Evolutionary conservation across 805 yeast genomes (phyloP).

Genomic region (Zygosaccharomyces kombuchaensis): DNA sequence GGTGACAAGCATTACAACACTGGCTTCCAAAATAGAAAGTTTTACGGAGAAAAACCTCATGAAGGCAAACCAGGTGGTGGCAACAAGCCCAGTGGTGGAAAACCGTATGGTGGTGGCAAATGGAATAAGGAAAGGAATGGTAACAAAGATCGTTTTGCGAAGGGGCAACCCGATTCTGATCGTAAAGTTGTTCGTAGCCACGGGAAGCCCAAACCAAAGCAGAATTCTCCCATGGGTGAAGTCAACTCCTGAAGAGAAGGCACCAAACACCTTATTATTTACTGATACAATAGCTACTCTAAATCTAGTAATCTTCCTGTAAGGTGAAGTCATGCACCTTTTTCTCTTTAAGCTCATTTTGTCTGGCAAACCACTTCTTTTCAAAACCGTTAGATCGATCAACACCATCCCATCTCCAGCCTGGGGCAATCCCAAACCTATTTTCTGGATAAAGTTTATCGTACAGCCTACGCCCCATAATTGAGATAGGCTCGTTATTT

Average conservation of each 20-base stretch:
- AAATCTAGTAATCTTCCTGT: constrained; percentile 37
- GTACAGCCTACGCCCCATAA: constrained; percentile 53
- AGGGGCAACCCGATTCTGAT: background rate
- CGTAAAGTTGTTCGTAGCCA: background rate
- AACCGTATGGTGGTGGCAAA: background rate
- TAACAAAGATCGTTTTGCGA: background rate
- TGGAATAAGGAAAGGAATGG: constrained; percentile 1
- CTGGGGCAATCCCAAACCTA: constrained; percentile 73
- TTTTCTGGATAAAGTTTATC: constrained; percentile 50
- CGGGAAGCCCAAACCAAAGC: constrained; percentile 1
- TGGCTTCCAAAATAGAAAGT: background rate
- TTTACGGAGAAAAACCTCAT: background rate
- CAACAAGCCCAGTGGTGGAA: background rate
- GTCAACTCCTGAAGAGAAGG: background rate
- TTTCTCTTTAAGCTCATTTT: constrained; percentile 35
- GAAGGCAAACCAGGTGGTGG: background rate
- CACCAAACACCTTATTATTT: background rate
- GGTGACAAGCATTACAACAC: background rate
- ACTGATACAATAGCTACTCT: background rate
- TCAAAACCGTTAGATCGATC: constrained; percentile 90
- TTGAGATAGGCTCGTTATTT: constrained; percentile 12
- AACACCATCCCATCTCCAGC: constrained; percentile 87
- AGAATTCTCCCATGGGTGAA: background rate
- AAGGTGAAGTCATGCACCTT: constrained; percentile 35
- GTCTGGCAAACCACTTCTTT: constrained; percentile 48